Evolutionary conservation across 345 rosid species (phyloP), one percentile per base, ranked within the genome.

Genomic region (Melaleuca alternifolia): DNA sequence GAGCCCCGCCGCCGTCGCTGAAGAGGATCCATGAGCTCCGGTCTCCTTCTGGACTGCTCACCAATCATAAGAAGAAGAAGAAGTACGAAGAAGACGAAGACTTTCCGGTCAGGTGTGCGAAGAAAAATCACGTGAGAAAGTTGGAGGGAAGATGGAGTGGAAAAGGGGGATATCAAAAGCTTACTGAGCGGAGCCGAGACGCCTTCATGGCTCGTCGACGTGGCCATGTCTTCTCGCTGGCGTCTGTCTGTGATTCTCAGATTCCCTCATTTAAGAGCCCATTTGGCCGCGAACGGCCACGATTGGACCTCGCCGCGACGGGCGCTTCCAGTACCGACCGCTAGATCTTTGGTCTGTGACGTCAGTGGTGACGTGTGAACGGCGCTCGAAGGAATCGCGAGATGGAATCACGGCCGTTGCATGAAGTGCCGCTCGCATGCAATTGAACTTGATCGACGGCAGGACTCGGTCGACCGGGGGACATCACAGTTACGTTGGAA

Each of bases 161-260:
- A 52, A 50, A 57, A 1, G 12, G 3, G 16, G 51, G 23, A 8
- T 51, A n/a, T n/a, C n/a, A 44, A n/a, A 51, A 23, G 59, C 92
- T 88, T 91, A 92, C 94, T 79, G 21, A 93, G 92, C 50, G 95
- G 94, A 87, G 89, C 86, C 21, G 90, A 48, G 91, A 91, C 84
- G 24, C 41, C 41, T 44, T 23, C 41, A 30, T 11, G 84, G 83
- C 54, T 41, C 14, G 90, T 23, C 16, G 84, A 41, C 89, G 50
- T 82, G 84, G 51, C 84, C 84, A 48, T 50, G 54, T 21, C 54
- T 82, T 54, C 54, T 24, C 84, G 54, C 14, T 24, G 53, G 41
- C 84, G 84, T 75, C 41, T 41, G 84, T 75, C 41, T 41, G 41
- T 41, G 4, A 6, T 24, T 90, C n/a, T 1, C 71, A 59, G 71